Percentiles rank a stretch among this genome's conserved stretches.
phyloP scores from a whole-genome alignment of 208 protist genomes.

The Kentomonas sorsogonicus region DNA sequence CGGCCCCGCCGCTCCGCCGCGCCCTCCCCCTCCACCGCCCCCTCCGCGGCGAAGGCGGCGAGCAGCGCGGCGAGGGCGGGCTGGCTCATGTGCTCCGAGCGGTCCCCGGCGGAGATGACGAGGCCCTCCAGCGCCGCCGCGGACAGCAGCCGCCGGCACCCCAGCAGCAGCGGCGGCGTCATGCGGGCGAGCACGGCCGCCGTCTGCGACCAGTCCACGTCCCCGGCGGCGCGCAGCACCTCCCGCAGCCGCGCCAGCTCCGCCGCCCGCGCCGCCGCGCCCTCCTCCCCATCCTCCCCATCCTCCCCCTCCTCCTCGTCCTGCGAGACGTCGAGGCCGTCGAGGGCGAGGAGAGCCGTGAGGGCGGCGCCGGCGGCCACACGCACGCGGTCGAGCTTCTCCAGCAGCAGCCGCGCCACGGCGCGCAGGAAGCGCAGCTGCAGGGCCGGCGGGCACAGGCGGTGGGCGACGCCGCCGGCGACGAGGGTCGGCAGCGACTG shows the following conservation, averaged over 20 bases:
- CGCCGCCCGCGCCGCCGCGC: neutral
- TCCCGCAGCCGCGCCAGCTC: neutral
- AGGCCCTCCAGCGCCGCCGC: conserved; percentile 70
- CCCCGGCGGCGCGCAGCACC: neutral
- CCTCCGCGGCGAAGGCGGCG: conserved; percentile 22
- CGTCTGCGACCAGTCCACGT: conserved; percentile 28
- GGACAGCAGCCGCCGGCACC: conserved; percentile 32
- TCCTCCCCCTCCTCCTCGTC: neutral
- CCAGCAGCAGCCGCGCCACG: conserved; percentile 76
- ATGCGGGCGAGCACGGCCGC: conserved; percentile 38
- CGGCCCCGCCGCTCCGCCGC: conserved; percentile 13
- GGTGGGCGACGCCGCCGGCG: conserved; percentile 18
- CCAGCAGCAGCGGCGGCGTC: conserved; percentile 41
- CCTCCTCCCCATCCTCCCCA: neutral
- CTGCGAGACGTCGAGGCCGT: conserved; percentile 8
- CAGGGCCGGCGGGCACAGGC: conserved; percentile 14
- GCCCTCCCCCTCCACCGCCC: neutral
- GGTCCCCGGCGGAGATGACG: conserved; percentile 74
- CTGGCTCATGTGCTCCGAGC: conserved; percentile 72
- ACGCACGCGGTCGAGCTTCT: conserved; percentile 92
- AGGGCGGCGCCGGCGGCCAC: conserved; percentile 42
- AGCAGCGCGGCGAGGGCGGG: conserved; percentile 62
- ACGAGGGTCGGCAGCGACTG: conserved; percentile 50
- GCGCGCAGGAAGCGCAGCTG: conserved; percentile 34
- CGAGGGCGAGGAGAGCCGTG: conserved; percentile 21